These are phyloP conservation scores for Eimeria maxima DNA, from an alignment of 169 alveolate genomes.

Conservation along the genomic window DNA sequence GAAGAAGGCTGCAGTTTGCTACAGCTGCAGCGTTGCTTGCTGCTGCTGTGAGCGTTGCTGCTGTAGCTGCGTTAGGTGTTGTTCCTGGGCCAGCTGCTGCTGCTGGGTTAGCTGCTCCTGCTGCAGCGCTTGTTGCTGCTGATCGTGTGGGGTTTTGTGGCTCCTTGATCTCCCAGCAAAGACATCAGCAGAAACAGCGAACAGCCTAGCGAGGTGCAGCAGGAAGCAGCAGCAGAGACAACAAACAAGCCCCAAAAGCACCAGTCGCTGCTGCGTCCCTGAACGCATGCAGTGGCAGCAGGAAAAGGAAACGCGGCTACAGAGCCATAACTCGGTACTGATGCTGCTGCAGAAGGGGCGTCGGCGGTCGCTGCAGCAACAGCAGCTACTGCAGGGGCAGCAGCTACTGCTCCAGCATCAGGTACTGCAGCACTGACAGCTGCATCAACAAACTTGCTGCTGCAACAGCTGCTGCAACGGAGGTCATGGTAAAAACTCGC, in stretches of 20 bases:
- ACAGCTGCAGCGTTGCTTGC: neutral
- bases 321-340: neutral
- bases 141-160: neutral
- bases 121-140: neutral
- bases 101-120: neutral
- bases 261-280: slow-evolving; percentile 55
- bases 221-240: slow-evolving; percentile 54
- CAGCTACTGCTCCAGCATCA: neutral
- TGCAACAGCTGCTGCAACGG: neutral
- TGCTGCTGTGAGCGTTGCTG: neutral
- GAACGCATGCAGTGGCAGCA: slow-evolving; percentile 2
- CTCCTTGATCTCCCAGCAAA: neutral
- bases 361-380: neutral
- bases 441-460: neutral
- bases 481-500: neutral
- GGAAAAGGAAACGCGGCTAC: neutral
- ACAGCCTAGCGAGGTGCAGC: slow-evolving; percentile 60
- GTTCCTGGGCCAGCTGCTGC: neutral
- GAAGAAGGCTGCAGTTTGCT: neutral
- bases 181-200: neutral
- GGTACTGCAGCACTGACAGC: neutral
- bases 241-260: slow-evolving; percentile 13
- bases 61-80: neutral
- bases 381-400: neutral
- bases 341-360: neutral